phyloP scores from a whole-genome alignment of 306 rosid genomes.

The Bauhinia variegata region DNA sequence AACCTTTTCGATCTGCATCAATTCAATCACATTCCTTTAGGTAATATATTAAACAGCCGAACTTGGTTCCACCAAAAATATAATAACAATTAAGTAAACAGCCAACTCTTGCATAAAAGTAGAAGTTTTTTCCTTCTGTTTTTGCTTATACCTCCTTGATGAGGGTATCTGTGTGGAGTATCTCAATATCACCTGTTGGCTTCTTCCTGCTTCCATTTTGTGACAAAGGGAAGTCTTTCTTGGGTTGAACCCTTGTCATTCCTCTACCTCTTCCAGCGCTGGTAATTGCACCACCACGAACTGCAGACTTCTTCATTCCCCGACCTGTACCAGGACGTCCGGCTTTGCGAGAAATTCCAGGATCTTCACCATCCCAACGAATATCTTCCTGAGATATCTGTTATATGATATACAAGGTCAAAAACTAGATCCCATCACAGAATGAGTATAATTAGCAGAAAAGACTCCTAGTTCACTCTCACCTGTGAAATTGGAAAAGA shows the following conservation, averaged over 20 bases:
- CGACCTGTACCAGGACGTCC: conserved; percentile 66
- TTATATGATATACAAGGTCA: conserved; percentile 30
- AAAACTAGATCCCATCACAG: conserved; percentile 6
- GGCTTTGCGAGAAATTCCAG: conserved; percentile 55
- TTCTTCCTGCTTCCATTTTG: conserved; percentile 74
- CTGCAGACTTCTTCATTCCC: conserved; percentile 62
- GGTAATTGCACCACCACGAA: conserved; percentile 65
- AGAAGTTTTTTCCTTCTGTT: conserved; percentile 1
- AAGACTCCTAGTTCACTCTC: not conserved
- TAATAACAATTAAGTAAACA: not conserved
- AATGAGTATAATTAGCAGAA: conserved; percentile 14
- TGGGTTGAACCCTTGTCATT: conserved; percentile 55
- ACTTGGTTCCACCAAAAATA: no score
- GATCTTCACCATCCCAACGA: conserved; percentile 75
- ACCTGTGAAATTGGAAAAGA: not conserved
- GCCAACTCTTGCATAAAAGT: not conserved
- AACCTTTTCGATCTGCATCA: conserved; percentile 75
- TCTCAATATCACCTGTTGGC: conserved; percentile 62
- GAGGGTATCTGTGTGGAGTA: conserved; percentile 76
- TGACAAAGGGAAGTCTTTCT: conserved; percentile 55
- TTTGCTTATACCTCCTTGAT: conserved; percentile 73
- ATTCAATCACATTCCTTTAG: conserved; percentile 35
- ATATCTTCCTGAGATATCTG: conserved; percentile 82
- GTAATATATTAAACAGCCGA: conserved; percentile 24
- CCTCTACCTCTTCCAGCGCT: conserved; percentile 88